Base-by-base conservation (phyloP, 257 asterid genomes). In the Echites panduratus region DNA sequence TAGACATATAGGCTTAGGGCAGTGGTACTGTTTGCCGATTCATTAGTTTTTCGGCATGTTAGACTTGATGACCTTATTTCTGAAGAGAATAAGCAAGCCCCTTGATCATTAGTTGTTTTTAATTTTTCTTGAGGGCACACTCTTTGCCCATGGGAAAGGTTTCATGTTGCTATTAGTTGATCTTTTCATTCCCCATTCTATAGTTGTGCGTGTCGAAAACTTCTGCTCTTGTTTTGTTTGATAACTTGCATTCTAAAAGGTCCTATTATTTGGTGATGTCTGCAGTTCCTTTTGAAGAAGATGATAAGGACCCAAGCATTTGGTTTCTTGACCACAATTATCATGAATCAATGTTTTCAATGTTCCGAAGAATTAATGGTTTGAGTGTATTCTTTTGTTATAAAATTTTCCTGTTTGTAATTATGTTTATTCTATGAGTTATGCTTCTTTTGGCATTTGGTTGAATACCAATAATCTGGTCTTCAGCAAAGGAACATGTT, bases 251-350 rank as follows among this genome's bases (percentile, higher is more conserved):
- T 32, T 32, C 26, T 7, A 17, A 32, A 7, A 11, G 47, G 68
- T 79, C 40, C 82, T 72, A n/a, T 66, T 72, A 70, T 67, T 76
- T 5, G 56, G 35, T 77, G 74, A 66, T 81, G 29, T 70, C 13
- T 74, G 74, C 90, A 94, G 99, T 94, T 75, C 97, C 99, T 72
- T 94, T 94, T 78, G 99, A 94, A 85, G 99, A 94, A 84, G 99
- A 94, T 50, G 99, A 89, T 74, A 86, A 85, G 87, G 99, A 94
- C 77, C 85, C 97, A 9, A 85, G 95, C 85, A 94, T 94, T 79
- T 94, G 96, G 93, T 94, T 94, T 83, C 97, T 94, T 79, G 97
- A 94, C 79, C 99, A 94, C 78, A 89, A 94, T 80, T 94, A 94
- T 78, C 99, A 94, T 65, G 99, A 92, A 35, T 78, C 97, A 1